phyloP scores from a whole-genome alignment of 108 stramenopile species.

The Nitzschia sp. region DNA sequence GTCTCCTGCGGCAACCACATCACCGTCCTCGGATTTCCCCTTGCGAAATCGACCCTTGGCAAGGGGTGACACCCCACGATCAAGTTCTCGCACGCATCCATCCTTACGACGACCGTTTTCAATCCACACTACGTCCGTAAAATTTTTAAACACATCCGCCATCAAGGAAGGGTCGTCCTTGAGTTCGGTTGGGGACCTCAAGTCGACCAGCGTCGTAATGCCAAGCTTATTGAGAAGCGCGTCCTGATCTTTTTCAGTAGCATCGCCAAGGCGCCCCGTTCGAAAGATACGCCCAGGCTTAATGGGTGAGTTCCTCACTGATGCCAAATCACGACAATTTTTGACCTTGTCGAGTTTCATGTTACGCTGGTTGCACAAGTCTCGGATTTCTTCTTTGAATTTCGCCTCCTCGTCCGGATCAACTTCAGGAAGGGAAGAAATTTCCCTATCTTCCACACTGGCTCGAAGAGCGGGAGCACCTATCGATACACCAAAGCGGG shows the following conservation, averaged over 20 bases:
- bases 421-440: neutral
- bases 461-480: neutral
- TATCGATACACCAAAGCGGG: no score
- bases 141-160: conserved; percentile 66
- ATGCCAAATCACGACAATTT: conserved; percentile 89
- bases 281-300: conserved; percentile 69
- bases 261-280: conserved; percentile 85
- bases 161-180: conserved; percentile 77
- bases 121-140: conserved; percentile 72
- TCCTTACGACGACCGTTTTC: conserved; percentile 59
- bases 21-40: conserved; percentile 19
- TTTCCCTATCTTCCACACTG: conserved; percentile 23
- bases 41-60: conserved; percentile 38
- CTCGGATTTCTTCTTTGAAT: conserved; percentile 41
- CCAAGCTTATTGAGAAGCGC: conserved; percentile 59
- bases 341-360: conserved; percentile 77
- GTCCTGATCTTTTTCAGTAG: conserved; percentile 70
- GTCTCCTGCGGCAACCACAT: conserved; percentile 15
- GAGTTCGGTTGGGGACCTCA: conserved; percentile 85
- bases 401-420: conserved; percentile 12
- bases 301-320: conserved; percentile 68
- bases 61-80: conserved; percentile 50
- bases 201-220: conserved; percentile 83
- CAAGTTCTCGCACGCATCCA: conserved; percentile 59
- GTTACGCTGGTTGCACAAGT: conserved; percentile 72